These are phyloP conservation scores for Porpolomopsis calyptriformis DNA, from an alignment of 768 basidiomycete genomes.

Conservation along the genomic window DNA sequence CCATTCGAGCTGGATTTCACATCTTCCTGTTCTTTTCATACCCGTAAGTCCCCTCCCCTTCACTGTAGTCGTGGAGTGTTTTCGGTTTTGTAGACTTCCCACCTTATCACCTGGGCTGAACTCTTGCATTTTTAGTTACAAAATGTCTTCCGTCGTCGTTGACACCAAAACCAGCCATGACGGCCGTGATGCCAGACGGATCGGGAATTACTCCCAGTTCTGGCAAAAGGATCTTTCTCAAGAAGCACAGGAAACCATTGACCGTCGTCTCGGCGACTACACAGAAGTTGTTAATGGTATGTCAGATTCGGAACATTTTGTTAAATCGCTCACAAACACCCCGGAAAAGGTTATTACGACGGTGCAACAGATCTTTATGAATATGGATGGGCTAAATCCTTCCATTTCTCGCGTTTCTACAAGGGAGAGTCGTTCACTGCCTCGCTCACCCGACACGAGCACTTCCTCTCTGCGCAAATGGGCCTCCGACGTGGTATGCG, in stretches of 20 bases:
- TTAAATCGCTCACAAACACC: too few relatives aligned
- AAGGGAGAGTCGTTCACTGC: slow-evolving; percentile 72
- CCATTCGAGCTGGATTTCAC: background rate
- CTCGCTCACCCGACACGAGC: slow-evolving; percentile 87
- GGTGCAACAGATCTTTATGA: slow-evolving; percentile 94
- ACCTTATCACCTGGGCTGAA: too few relatives aligned
- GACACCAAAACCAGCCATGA: slow-evolving; percentile 22
- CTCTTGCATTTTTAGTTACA: background rate
- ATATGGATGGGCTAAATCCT: slow-evolving; percentile 83
- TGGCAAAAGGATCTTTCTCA: slow-evolving; percentile 66
- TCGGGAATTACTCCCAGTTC: slow-evolving; percentile 80
- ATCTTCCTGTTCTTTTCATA: too few relatives aligned
- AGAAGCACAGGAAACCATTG: slow-evolving; percentile 35
- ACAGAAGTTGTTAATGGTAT: slow-evolving; percentile 89
- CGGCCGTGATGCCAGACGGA: slow-evolving; percentile 54
- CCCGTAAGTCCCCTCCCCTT: background rate
- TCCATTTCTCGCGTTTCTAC: slow-evolving; percentile 97
- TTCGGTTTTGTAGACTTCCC: background rate
- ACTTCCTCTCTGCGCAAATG: slow-evolving; percentile 90
- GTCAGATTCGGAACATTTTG: too few relatives aligned
- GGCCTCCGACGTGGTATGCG: slow-evolving; percentile 79
- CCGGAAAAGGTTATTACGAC: slow-evolving; percentile 89
- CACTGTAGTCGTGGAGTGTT: background rate
- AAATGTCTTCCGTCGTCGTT: background rate
- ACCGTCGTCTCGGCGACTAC: slow-evolving; percentile 67